Percentiles rank a stretch among this genome's conserved stretches.
Evolutionary conservation across 148 eudicot genomes (phyloP).

Genomic region (Oxyria digyna): DNA sequence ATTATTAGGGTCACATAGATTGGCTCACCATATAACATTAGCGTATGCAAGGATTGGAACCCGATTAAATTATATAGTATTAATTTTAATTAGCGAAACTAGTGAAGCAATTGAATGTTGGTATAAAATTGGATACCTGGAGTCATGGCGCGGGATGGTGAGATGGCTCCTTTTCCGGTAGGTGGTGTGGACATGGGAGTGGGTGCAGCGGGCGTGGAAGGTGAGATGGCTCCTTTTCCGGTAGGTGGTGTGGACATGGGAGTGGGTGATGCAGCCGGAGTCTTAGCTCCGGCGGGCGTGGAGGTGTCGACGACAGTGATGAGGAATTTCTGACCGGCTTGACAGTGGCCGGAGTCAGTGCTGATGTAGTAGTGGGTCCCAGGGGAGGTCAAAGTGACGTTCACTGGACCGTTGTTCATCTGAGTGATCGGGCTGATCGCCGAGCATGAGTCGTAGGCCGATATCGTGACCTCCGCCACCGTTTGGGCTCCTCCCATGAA

Average conservation of each 20-base stretch:
- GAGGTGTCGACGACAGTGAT: slow-evolving; percentile 23
- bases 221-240: slow-evolving; percentile 7
- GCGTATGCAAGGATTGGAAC: no score
- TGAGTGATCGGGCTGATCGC: slow-evolving; percentile 18
- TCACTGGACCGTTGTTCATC: slow-evolving; percentile 28
- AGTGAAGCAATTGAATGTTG: no score
- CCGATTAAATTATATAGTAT: no score
- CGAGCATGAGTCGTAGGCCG: slow-evolving; percentile 31
- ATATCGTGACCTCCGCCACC: slow-evolving; percentile 40
- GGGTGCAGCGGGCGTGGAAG: slow-evolving; percentile 7
- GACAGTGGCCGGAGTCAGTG: slow-evolving; percentile 36
- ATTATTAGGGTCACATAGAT: no score
- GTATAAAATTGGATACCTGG: no score
- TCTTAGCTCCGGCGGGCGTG: neutral
- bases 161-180: neutral
- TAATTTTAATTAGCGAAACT: no score
- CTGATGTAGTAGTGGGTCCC: slow-evolving; percentile 50
- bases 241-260: slow-evolving; percentile 4
- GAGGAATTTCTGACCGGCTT: slow-evolving; percentile 30
- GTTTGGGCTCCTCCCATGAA: slow-evolving; percentile 29
- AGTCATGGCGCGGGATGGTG: neutral
- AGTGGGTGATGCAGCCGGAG: slow-evolving; percentile 9
- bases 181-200: slow-evolving; percentile 6
- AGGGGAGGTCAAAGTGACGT: slow-evolving; percentile 26
- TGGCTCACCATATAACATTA: no score